These are phyloP conservation scores for Russula compacta DNA, from an alignment of 768 basidiomycete species.

Conservation along the genomic window DNA sequence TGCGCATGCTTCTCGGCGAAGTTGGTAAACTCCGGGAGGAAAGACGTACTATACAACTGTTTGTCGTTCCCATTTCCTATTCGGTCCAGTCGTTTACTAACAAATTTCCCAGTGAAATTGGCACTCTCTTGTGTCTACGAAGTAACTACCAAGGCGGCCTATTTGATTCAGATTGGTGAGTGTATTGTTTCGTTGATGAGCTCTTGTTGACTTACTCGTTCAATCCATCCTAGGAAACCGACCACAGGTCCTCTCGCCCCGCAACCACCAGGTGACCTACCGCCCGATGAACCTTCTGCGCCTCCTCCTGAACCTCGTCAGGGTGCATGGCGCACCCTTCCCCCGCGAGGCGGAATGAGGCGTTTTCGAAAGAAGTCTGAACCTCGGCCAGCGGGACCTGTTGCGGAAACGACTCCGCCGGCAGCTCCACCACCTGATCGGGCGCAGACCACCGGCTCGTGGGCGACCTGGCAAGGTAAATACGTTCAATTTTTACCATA, in stretches of 20 bases:
- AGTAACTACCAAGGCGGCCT: conserved; percentile 76
- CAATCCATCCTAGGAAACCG: conserved; percentile 37
- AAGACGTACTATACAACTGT: conserved; percentile 70
- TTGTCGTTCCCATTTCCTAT: conserved; percentile 26
- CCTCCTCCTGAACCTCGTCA: conserved; percentile 21
- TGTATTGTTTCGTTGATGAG: neutral
- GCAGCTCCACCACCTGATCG: conserved; percentile 14
- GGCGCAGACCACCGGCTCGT: conserved; percentile 26
- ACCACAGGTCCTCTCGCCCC: conserved; percentile 26
- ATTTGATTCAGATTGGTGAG: conserved; percentile 73
- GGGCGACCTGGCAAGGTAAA: conserved; percentile 38
- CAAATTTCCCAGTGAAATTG: conserved; percentile 53
- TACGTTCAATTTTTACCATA: conserved; percentile 3
- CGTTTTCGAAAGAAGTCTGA: conserved; percentile 18
- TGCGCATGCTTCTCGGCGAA: conserved; percentile 73
- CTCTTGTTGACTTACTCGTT: neutral
- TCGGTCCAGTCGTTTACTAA: neutral
- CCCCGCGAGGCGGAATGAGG: conserved; percentile 14
- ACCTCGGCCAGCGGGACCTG: conserved; percentile 8
- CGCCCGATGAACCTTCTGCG: conserved; percentile 22
- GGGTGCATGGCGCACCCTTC: conserved; percentile 21
- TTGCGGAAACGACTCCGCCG: neutral
- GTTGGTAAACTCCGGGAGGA: conserved; percentile 79
- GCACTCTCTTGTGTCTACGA: conserved; percentile 56
- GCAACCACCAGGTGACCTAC: conserved; percentile 16